These are phyloP conservation scores for Scleromitrula shiraiana DNA, from an alignment of 2,329 filamentous ascomycete genomes.

Conservation along the genomic window DNA sequence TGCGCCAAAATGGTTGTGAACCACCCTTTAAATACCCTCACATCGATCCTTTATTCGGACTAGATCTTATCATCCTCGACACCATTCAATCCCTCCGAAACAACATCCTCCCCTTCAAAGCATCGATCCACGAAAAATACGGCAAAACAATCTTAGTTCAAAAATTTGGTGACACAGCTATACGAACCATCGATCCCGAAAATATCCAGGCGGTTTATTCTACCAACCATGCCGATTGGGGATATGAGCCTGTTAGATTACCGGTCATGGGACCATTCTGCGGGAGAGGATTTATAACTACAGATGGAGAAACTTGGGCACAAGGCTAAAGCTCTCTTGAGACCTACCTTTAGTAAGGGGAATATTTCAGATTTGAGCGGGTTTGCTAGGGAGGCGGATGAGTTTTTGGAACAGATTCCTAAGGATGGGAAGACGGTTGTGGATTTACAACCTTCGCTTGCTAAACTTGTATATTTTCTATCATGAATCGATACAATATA, in stretches of 20 bases:
- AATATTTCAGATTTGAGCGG: background rate
- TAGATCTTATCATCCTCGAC: constrained; percentile 1
- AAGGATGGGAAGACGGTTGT: background rate
- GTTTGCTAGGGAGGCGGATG: background rate
- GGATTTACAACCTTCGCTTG: background rate
- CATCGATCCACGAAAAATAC: background rate
- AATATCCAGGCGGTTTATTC: background rate
- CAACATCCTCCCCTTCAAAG: background rate
- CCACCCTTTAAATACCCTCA: background rate
- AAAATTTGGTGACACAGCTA: background rate
- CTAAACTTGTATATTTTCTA: background rate
- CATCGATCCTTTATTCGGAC: constrained; percentile 2
- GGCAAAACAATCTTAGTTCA: background rate
- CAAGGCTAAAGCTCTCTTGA: background rate
- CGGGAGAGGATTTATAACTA: background rate
- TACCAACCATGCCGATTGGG: background rate
- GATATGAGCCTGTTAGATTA: background rate
- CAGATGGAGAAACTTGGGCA: background rate
- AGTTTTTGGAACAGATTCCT: background rate
- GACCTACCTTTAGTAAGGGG: constrained; percentile 1
- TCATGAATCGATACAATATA: background rate
- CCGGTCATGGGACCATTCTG: constrained; percentile 3
- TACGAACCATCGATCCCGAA: background rate
- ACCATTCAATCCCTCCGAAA: background rate
- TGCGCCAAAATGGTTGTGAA: background rate